Evolutionary conservation across 257 asterid genomes (phyloP), one percentile per base, ranked within the genome.

Genomic region (Linaria vulgaris): DNA sequence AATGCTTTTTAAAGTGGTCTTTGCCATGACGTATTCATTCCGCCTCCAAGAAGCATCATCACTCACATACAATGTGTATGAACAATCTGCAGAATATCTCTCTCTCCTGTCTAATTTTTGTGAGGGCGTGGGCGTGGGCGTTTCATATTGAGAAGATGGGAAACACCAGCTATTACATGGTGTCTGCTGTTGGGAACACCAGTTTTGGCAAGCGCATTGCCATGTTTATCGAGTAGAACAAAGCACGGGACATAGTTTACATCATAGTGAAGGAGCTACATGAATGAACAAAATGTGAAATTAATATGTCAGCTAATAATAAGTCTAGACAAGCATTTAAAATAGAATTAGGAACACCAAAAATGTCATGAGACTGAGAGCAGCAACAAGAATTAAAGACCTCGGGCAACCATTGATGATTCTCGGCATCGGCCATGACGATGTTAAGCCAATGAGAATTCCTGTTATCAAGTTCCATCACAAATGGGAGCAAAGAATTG

Each of bases 161-260:
- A 83, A 69, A 90, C 76, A 10, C 88, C 97, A 1, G 97, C 96
- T 4, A 87, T 76, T 4, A 90, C 92, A 63, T 85, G 97, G 47
- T 45, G 82, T 59, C 96, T 77, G 62, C 88, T 87, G 73, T 70
- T 67, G 3, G 97, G 97, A 14, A 85, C 77, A 0, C 96, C 96
- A 3, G 96, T 87, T 69, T 90, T 90, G 34, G 92, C 95, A 49
- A 87, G 71, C 0, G 95, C 96, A 47, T 60, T 83, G 23, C 97
- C 97, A n/a, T 82, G 11, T 63, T 82, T 79, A 61, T 87, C 96
- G 46, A 90, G 63, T 0, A 90, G 79, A 59, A 90, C 95, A n/a
- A 90, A 87, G 83, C 97, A 87, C 16, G 97, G 96, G 63, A 90
- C 97, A 44, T 90, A 90, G 71, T 72, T 85, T 34, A 90, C 83